These are phyloP conservation scores for Alternaria alternata DNA, from an alignment of 2,329 filamentous ascomycete species.

Conservation along the genomic window DNA sequence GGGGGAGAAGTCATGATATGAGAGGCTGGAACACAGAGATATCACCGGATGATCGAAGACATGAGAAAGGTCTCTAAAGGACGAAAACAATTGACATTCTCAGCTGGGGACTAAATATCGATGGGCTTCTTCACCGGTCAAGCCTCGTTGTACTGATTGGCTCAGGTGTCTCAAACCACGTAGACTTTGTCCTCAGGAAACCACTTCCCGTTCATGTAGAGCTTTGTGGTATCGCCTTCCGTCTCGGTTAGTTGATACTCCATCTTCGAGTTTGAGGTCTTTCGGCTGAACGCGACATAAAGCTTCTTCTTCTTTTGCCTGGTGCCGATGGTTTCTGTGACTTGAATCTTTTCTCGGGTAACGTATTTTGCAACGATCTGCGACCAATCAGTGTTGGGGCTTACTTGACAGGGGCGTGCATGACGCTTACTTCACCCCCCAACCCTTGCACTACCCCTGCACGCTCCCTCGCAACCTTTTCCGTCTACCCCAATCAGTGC, in stretches of 20 bases:
- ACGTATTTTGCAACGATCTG: not conserved
- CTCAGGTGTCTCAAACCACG: not conserved
- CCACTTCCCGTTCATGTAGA: not conserved
- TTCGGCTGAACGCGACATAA: not conserved
- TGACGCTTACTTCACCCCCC: not conserved
- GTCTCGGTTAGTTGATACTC: not conserved
- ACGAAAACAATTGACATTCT: not conserved
- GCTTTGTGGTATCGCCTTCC: not conserved
- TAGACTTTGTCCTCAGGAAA: not conserved
- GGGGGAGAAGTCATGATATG: not conserved
- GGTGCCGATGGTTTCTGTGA: not conserved
- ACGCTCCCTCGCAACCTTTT: not conserved
- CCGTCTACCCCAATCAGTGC: not conserved
- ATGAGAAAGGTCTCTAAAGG: not conserved
- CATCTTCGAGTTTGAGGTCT: rapidly evolving
- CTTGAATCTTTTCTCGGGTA: not conserved
- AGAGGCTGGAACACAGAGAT: not conserved
- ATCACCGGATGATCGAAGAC: not conserved
- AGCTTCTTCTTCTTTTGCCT: not conserved
- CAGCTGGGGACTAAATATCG: not conserved
- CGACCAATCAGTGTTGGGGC: not conserved
- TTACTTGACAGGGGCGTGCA: not conserved
- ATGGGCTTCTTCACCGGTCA: not conserved
- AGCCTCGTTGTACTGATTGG: not conserved
- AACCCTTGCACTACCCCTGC: not conserved